Evolutionary conservation across 140 eudicot species (phyloP).

Genomic region (Cichorium intybus): DNA sequence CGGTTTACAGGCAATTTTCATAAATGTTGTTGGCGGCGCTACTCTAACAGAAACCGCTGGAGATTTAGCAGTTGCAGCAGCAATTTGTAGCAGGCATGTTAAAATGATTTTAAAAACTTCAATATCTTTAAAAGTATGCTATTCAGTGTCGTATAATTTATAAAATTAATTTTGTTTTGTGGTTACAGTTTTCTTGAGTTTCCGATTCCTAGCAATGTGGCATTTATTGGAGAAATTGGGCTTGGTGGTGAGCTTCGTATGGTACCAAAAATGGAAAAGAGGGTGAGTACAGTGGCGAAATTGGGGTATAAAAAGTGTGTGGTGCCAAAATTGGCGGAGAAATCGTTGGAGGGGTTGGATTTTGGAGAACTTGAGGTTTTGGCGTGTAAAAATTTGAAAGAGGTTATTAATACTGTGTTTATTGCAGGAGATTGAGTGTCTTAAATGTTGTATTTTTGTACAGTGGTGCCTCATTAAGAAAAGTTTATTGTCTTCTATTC

Average conservation of each 20-base stretch:
- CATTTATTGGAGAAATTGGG: constrained; percentile 94
- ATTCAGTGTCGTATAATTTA: not conserved
- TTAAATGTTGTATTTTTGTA: constrained; percentile 14
- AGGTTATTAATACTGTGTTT: constrained; percentile 73
- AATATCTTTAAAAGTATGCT: not conserved
- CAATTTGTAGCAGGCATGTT: constrained; percentile 99
- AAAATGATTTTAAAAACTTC: too few species aligned
- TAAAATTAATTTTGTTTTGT: not conserved
- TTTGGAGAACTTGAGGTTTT: constrained; percentile 48
- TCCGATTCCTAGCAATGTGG: constrained; percentile 71
- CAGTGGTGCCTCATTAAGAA: constrained; percentile 8
- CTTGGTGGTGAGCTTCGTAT: constrained; percentile 87
- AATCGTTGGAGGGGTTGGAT: constrained; percentile 35
- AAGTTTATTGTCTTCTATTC: not conserved
- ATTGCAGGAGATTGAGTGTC: constrained; percentile 3
- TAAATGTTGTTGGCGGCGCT: constrained; percentile 80
- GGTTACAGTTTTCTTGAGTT: constrained; percentile 76
- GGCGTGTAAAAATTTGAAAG: constrained; percentile 74
- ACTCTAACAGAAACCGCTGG: constrained; percentile 78
- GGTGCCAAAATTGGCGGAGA: constrained; percentile 58
- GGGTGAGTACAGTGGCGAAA: constrained; percentile 73
- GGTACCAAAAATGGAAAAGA: constrained; percentile 88
- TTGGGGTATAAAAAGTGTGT: constrained; percentile 79
- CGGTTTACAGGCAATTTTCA: constrained; percentile 54
- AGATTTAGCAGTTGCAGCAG: constrained; percentile 95